Conservation (phyloP, 2,329 filamentous ascomycete genomes). For the Colletotrichum destructivum region DNA sequence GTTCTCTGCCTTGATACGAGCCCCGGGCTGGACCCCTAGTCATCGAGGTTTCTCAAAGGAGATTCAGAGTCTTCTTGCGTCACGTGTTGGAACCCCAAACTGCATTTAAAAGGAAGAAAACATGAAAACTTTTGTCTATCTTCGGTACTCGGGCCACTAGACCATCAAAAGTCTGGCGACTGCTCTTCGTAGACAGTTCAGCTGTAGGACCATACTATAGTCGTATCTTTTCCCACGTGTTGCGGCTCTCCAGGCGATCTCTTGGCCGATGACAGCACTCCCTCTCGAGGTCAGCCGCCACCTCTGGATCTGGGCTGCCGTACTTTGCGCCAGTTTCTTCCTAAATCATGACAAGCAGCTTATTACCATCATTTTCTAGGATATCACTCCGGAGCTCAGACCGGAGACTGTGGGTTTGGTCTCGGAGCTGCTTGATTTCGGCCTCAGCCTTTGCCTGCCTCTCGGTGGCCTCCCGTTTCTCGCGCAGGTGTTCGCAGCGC, state of each 20-base stretch:
- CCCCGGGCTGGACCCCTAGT: not conserved
- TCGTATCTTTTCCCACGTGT: not conserved
- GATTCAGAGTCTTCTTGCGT: not conserved
- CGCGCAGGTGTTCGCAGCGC: not conserved
- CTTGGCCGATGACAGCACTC: too few species aligned
- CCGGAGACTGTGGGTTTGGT: not conserved
- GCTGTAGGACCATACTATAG: too few species aligned
- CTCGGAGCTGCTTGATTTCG: not conserved
- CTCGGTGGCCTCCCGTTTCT: not conserved
- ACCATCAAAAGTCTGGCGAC: not conserved
- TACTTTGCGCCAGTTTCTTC: not conserved
- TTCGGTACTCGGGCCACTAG: not conserved
- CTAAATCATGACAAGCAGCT: not conserved
- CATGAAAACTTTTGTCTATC: too few species aligned
- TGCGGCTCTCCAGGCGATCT: not conserved
- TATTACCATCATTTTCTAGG: not conserved
- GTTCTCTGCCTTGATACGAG: not conserved
- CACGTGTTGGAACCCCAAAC: not conserved
- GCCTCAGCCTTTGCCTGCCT: not conserved
- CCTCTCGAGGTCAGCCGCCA: not conserved
- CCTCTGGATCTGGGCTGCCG: not conserved
- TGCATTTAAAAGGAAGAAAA: not conserved
- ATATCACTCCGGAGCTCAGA: not conserved
- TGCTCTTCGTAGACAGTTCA: not conserved
- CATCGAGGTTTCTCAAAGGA: not conserved